Evolutionary conservation across 1,284 basidiomycete species (phyloP).

Genomic region (Thelephora terrestris): DNA sequence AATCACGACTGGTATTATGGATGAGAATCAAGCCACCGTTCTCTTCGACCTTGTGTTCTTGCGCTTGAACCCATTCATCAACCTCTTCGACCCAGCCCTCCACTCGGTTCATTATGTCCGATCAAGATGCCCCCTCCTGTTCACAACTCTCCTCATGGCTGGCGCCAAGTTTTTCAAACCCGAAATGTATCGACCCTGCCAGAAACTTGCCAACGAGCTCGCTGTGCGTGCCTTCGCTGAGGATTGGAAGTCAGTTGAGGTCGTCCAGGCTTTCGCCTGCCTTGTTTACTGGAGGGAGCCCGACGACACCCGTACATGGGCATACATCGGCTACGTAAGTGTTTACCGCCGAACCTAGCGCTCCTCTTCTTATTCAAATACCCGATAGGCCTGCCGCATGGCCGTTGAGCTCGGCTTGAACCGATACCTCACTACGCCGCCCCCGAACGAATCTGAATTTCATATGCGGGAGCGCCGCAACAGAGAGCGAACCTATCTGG

Average conservation of each 20-base stretch:
- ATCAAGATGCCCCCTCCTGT: slow-evolving; percentile 64
- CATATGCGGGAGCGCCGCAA: slow-evolving; percentile 67
- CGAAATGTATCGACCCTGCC: slow-evolving; percentile 54
- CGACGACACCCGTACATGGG: slow-evolving; percentile 74
- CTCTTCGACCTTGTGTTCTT: slow-evolving; percentile 69
- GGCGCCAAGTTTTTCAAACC: slow-evolving; percentile 79
- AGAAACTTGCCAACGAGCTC: slow-evolving; percentile 59
- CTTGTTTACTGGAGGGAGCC: slow-evolving; percentile 83
- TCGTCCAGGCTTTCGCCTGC: slow-evolving; percentile 76
- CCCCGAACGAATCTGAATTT: slow-evolving; percentile 47
- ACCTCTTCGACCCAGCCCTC: slow-evolving; percentile 70
- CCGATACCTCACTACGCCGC: slow-evolving; percentile 44
- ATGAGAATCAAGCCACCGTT: slow-evolving; percentile 52
- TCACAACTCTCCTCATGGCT: slow-evolving; percentile 73
- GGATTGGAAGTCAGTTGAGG: slow-evolving; percentile 66
- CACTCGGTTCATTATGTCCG: slow-evolving; percentile 71
- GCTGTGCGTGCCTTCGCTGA: slow-evolving; percentile 70
- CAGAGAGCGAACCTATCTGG: slow-evolving; percentile 72
- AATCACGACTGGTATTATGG: slow-evolving; percentile 54
- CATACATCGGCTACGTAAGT: slow-evolving; percentile 71
- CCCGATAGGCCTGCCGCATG: slow-evolving; percentile 67
- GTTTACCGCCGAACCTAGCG: slow-evolving; percentile 10
- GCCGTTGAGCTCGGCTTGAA: slow-evolving; percentile 73
- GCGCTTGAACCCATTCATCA: slow-evolving; percentile 76
- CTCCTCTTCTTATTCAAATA: slow-evolving; percentile 10